Percentiles rank a stretch among this genome's conserved stretches.
These are phyloP conservation scores for Vitis amurensis DNA, from an alignment of 164 flowering plant species.

Conservation along the genomic window DNA sequence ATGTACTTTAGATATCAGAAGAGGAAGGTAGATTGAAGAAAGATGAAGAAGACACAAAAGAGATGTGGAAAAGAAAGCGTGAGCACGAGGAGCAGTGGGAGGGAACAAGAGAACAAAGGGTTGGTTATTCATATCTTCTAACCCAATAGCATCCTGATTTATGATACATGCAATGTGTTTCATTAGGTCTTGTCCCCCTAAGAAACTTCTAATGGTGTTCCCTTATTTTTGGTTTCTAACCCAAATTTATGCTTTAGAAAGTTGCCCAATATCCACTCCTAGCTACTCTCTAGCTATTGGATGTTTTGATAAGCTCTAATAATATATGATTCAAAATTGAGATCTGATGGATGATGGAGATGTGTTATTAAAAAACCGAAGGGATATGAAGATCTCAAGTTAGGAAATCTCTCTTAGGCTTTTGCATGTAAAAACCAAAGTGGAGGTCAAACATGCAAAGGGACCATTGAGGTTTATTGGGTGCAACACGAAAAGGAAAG, in stretches of 20 bases:
- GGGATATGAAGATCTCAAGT: background rate
- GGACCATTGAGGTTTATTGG: background rate
- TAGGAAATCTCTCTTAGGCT: background rate
- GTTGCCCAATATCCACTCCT: background rate
- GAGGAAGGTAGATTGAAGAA: constrained; percentile 96
- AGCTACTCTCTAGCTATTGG: background rate
- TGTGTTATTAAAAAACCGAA: background rate
- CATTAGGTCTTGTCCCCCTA: no score
- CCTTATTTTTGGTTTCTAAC: no score
- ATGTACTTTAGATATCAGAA: constrained; percentile 73
- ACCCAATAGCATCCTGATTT: no score
- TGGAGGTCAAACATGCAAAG: background rate
- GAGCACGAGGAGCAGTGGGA: constrained; percentile 99
- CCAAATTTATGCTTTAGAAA: no score
- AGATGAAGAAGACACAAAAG: constrained; percentile 95
- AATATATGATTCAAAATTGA: background rate
- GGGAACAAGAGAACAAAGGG: constrained; percentile 66
- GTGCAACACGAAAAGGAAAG: background rate
- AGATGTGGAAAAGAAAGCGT: constrained; percentile 98
- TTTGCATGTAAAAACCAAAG: background rate
- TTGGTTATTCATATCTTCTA: no score
- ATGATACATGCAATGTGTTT: no score
- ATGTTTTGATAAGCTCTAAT: background rate
- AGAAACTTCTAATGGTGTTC: no score
- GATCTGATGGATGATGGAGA: background rate